Evolutionary conservation across 2,329 filamentous ascomycete genomes (phyloP).

Genomic region (Penicillium sp.): DNA sequence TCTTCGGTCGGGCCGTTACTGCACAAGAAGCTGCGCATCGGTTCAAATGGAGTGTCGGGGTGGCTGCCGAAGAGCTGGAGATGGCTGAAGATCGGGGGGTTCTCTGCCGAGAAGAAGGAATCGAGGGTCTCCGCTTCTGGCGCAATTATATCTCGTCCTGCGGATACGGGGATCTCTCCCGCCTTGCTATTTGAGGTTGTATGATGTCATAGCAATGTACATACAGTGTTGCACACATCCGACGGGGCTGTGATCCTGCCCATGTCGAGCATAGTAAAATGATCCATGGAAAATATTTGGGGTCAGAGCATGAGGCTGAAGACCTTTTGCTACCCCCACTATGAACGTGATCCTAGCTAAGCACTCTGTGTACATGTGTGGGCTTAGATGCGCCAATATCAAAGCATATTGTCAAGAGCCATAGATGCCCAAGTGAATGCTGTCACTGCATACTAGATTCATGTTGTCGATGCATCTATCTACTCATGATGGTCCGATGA

Average conservation of each 20-base stretch:
- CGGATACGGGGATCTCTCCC: slow-evolving; percentile 1
- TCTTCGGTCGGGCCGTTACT: slow-evolving; percentile 81
- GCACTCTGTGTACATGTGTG: not conserved
- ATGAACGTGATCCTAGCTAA: not conserved
- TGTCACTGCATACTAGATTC: not conserved
- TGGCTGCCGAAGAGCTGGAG: slow-evolving; percentile 90
- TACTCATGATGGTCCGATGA: not conserved
- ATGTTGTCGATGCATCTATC: not conserved
- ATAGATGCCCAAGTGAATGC: not conserved
- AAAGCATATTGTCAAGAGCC: not conserved
- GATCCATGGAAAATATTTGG: not conserved
- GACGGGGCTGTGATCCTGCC: not conserved
- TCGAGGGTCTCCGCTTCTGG: slow-evolving; percentile 93
- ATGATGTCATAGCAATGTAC: not conserved
- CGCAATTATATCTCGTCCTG: slow-evolving; percentile 58
- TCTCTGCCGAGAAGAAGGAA: slow-evolving; percentile 84
- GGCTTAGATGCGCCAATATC: not conserved
- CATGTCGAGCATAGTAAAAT: not conserved
- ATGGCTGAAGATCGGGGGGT: slow-evolving; percentile 93
- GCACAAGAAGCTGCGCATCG: slow-evolving; percentile 83
- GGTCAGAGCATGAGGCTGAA: not conserved
- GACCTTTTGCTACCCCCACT: not conserved
- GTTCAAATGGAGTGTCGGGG: slow-evolving; percentile 96
- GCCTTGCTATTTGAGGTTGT: slow-evolving; percentile 1
- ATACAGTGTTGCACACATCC: not conserved